These are phyloP conservation scores for Pueraria montana DNA, from an alignment of 306 rosid genomes.

Conservation along the genomic window DNA sequence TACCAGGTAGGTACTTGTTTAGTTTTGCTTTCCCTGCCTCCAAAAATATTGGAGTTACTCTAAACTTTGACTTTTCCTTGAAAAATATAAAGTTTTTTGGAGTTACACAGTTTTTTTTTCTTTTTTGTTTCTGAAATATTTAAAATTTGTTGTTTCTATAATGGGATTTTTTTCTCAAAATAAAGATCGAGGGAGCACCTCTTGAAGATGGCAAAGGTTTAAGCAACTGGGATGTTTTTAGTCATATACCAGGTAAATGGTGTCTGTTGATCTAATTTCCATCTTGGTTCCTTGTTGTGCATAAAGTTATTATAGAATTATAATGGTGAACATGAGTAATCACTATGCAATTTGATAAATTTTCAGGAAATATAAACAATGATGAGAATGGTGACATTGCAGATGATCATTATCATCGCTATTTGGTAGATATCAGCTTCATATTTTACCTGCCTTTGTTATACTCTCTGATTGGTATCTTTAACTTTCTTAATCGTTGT, in stretches of 20 bases:
- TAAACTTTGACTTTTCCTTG: neutral
- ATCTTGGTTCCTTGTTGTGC: neutral
- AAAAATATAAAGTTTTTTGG: neutral
- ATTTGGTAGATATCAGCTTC: constrained; percentile 44
- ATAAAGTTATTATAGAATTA: neutral
- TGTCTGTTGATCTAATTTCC: neutral
- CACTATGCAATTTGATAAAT: constrained; percentile 2
- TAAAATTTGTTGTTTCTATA: neutral
- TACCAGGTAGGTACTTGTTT: constrained; percentile 55
- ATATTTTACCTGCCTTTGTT: constrained; percentile 3
- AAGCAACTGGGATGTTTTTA: constrained; percentile 70
- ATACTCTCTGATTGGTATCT: neutral
- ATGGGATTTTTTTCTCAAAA: neutral
- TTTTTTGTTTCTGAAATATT: neutral
- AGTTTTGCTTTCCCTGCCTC: neutral
- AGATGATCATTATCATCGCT: constrained; percentile 76
- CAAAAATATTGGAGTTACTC: neutral
- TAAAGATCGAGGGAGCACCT: constrained; percentile 67
- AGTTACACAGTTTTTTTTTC: neutral
- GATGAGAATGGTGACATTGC: constrained; percentile 69
- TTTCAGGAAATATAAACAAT: constrained; percentile 59
- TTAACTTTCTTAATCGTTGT: neutral
- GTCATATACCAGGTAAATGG: constrained; percentile 61
- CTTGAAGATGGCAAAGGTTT: constrained; percentile 71
- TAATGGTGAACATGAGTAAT: constrained; percentile 7